Evolutionary conservation across 108 stramenopile genomes (phyloP).

Genomic region (Chaetoceros tenuissimus): DNA sequence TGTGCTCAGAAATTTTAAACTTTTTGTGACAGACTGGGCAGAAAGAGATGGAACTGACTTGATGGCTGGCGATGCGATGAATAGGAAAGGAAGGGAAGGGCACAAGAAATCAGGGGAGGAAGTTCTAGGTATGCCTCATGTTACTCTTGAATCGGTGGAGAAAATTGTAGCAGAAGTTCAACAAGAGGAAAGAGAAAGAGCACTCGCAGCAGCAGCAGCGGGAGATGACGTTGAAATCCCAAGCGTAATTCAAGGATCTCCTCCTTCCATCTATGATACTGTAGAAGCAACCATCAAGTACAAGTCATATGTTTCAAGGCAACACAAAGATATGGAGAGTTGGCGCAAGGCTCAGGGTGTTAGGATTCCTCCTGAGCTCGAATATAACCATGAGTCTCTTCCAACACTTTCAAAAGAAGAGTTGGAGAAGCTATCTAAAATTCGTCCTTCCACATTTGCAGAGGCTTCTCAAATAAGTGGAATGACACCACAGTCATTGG

Average conservation of each 20-base stretch:
- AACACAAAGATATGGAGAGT: constrained; percentile 90
- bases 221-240: constrained; percentile 3
- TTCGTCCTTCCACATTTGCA: constrained; percentile 81
- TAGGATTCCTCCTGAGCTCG: constrained; percentile 81
- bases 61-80: constrained; percentile 65
- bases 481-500: constrained; percentile 87
- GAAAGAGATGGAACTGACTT: constrained; percentile 54
- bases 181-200: constrained; percentile 19
- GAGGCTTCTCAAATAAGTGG: constrained; percentile 92
- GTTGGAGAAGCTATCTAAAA: constrained; percentile 61
- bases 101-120: constrained; percentile 86
- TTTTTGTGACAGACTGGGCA: constrained; percentile 80
- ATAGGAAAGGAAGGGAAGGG: constrained; percentile 40
- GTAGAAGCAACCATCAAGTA: constrained; percentile 94
- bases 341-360: constrained; percentile 84
- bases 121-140: constrained; percentile 82
- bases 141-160: constrained; percentile 69
- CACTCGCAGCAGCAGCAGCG: constrained; percentile 2
- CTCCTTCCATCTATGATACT: constrained; percentile 75
- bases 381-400: constrained; percentile 63
- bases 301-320: constrained; percentile 70
- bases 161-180: constrained; percentile 54
- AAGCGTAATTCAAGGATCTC: constrained; percentile 23
- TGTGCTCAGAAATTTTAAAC: constrained; percentile 47
- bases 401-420: constrained; percentile 91